These are phyloP conservation scores for Arthroderma sp. DNA, from an alignment of 2,329 filamentous ascomycete species.

Conservation along the genomic window DNA sequence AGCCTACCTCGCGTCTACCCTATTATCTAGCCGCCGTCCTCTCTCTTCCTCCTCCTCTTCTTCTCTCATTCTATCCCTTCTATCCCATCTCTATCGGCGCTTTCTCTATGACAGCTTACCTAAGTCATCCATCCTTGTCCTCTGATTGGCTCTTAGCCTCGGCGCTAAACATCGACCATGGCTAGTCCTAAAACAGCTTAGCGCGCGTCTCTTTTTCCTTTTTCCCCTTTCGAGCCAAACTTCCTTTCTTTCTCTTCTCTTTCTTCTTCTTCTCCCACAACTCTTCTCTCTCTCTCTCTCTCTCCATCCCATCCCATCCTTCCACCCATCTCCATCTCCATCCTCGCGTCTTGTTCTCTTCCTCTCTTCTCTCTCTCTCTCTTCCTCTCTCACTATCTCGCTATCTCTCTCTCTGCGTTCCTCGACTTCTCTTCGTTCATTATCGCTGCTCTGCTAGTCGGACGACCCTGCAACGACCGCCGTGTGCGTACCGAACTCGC, in stretches of 20 bases:
- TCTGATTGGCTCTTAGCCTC: not conserved
- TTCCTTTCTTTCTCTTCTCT: not conserved
- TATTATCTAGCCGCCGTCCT: not conserved
- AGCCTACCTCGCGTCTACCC: no score
- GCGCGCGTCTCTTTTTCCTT: not conserved
- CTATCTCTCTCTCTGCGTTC: conserved; percentile 6
- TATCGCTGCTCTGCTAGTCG: conserved; percentile 4
- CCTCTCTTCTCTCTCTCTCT: conserved; percentile 11
- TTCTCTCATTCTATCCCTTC: not conserved
- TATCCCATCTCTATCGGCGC: not conserved
- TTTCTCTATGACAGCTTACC: not conserved
- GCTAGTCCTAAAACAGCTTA: conserved; percentile 5
- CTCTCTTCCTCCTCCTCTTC: not conserved
- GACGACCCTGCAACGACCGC: conserved; percentile 10
- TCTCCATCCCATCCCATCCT: conserved; percentile 14
- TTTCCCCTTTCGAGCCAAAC: conserved; percentile 2
- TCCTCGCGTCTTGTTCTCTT: conserved; percentile 13
- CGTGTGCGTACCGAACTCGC: conserved; percentile 17
- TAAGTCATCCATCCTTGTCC: no score
- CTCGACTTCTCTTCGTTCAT: conserved; percentile 5
- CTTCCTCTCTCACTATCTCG: conserved; percentile 5
- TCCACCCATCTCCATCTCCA: conserved; percentile 6
- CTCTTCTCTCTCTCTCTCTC: conserved; percentile 17
- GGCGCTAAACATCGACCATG: not conserved
- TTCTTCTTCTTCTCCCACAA: conserved; percentile 15